These are phyloP conservation scores for Vishniacozyma victoriae DNA, from an alignment of 768 basidiomycete species.

Conservation along the genomic window DNA sequence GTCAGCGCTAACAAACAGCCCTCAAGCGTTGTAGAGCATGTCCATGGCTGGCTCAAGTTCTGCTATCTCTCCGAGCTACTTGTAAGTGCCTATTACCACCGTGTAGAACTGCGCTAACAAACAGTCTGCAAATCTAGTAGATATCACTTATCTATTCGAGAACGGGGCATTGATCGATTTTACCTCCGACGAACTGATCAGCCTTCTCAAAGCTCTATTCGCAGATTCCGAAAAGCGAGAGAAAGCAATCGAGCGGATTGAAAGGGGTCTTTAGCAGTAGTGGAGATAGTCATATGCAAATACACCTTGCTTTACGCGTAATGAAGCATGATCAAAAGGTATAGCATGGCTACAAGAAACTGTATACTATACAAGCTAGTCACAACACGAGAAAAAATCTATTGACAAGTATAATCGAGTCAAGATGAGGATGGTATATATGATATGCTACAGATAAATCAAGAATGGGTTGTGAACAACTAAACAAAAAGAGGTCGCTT, in stretches of 20 bases:
- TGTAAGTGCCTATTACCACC: slow-evolving; percentile 52
- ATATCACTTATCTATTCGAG: slow-evolving; percentile 86
- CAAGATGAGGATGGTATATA: no score
- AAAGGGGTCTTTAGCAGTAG: slow-evolving; percentile 8
- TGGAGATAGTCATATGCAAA: neutral
- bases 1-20: slow-evolving; percentile 50
- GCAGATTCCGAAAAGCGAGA: slow-evolving; percentile 77
- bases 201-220: slow-evolving; percentile 78
- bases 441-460: no score
- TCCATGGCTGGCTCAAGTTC: slow-evolving; percentile 92
- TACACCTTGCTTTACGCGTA: no score
- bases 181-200: slow-evolving; percentile 70
- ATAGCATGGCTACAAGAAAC: no score
- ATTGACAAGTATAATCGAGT: no score
- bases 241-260: slow-evolving; percentile 59
- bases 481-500: no score
- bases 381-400: no score
- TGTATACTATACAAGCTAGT: no score
- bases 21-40: slow-evolving; percentile 72
- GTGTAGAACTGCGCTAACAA: slow-evolving; percentile 4
- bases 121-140: slow-evolving; percentile 85
- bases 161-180: slow-evolving; percentile 87
- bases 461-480: no score
- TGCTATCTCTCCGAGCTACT: slow-evolving; percentile 87
- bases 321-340: no score